Evolutionary conservation across 768 basidiomycete species (phyloP).

Genomic region (Tremella yokohamensis): DNA sequence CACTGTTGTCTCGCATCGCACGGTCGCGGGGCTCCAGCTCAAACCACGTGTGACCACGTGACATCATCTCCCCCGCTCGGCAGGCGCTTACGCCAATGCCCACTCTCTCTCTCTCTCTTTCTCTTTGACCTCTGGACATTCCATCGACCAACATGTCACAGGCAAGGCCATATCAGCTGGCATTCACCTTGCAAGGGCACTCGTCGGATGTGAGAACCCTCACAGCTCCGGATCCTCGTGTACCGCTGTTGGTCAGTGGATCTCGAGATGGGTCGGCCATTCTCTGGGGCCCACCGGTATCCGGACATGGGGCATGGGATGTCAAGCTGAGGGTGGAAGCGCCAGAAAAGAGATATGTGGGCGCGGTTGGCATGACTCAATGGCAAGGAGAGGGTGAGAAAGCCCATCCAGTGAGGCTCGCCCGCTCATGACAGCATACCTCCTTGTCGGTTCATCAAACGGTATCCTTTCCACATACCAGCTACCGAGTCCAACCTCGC

Average conservation of each 20-base stretch:
- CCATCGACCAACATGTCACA: not conserved
- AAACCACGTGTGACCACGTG: not conserved
- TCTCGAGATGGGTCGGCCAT: constrained; percentile 90
- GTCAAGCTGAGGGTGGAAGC: constrained; percentile 39
- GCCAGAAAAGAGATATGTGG: constrained; percentile 64
- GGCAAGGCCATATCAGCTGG: constrained; percentile 55
- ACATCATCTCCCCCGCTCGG: not conserved
- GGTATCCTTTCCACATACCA: constrained; percentile 73
- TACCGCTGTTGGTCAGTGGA: constrained; percentile 69
- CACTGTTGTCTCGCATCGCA: too few species aligned
- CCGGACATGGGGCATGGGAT: constrained; percentile 56
- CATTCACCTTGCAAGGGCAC: constrained; percentile 67
- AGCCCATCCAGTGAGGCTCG: not conserved
- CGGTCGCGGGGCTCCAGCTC: too few species aligned
- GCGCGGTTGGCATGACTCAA: constrained; percentile 72
- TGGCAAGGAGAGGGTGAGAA: constrained; percentile 55
- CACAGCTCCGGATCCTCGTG: constrained; percentile 67
- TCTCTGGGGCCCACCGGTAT: constrained; percentile 62
- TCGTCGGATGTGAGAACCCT: constrained; percentile 77
- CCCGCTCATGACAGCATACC: constrained; percentile 61
- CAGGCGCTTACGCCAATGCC: constrained; percentile 4
- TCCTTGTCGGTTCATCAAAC: constrained; percentile 85
- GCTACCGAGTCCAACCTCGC: constrained; percentile 38
- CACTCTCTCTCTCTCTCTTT: constrained; percentile 5
- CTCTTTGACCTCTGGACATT: not conserved